Percentiles rank a stretch among this genome's conserved stretches.
Conservation (phyloP, 2,329 filamentous ascomycete genomes). For the Calonectria pauciramosa region DNA sequence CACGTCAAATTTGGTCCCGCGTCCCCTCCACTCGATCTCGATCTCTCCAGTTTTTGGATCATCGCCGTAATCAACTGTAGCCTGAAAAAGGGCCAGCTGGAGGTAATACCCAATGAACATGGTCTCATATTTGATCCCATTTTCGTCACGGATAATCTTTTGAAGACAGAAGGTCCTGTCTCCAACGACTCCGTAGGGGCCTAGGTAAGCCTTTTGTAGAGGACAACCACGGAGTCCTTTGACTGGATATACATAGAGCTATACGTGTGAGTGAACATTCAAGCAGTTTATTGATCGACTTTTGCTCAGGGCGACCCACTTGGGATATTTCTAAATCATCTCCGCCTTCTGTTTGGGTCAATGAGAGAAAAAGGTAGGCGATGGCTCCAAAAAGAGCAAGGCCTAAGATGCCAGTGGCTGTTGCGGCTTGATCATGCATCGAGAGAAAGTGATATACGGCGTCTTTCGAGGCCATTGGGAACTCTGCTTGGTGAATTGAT, state of each 20-base stretch:
- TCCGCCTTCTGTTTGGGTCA: not conserved
- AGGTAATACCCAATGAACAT: constrained; percentile 42
- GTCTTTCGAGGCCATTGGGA: not conserved
- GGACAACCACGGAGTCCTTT: constrained; percentile 38
- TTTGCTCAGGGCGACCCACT: not conserved
- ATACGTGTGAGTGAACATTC: not conserved
- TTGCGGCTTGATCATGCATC: constrained; percentile 1
- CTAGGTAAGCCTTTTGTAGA: constrained; percentile 24
- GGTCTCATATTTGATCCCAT: constrained; percentile 28
- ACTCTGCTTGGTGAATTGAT: not conserved
- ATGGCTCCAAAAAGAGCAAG: not conserved
- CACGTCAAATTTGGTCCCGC: constrained; percentile 17
- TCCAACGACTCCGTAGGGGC: constrained; percentile 35
- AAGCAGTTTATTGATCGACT: not conserved
- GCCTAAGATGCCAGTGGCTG: not conserved
- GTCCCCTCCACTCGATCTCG: constrained; percentile 27
- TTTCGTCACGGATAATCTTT: constrained; percentile 27
- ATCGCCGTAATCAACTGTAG: constrained; percentile 27
- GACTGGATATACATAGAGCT: constrained; percentile 44
- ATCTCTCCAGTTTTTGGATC: not conserved
- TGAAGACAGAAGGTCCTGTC: constrained; percentile 42
- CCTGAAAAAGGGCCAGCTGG: constrained; percentile 34
- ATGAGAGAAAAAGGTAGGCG: not conserved
- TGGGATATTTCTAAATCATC: constrained; percentile 35
- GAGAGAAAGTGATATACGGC: not conserved